Conservation (phyloP, 805 yeast species). For the Sugiyamaella mastotermitis region DNA sequence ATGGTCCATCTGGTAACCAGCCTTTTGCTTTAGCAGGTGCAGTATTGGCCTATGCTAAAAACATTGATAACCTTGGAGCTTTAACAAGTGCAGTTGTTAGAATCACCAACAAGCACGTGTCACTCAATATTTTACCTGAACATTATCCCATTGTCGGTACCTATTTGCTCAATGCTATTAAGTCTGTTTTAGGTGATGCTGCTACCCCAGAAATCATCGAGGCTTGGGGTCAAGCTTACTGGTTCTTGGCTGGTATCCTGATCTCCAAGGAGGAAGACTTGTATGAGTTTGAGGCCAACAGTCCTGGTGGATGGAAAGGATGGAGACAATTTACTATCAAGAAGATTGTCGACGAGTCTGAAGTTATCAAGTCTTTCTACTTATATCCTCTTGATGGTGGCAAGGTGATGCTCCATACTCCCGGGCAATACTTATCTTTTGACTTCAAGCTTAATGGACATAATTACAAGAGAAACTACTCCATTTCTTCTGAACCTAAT, state of each 20-base stretch:
- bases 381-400: conserved; percentile 41
- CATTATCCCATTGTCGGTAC: conserved; percentile 64
- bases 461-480: conserved; percentile 52
- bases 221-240: conserved; percentile 66
- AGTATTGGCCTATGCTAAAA: conserved; percentile 52
- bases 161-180: conserved; percentile 48
- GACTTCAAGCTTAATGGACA: conserved; percentile 35
- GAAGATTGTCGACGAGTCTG: conserved; percentile 38
- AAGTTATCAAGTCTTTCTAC: conserved; percentile 45
- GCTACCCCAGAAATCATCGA: conserved; percentile 53
- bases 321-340: conserved; percentile 47
- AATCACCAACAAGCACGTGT: conserved; percentile 61
- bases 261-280: conserved; percentile 47
- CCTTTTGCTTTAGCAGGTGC: conserved; percentile 62
- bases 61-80: conserved; percentile 53
- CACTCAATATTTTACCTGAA: conserved; percentile 54
- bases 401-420: conserved; percentile 16
- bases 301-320: conserved; percentile 50
- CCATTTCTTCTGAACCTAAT: conserved; percentile 39
- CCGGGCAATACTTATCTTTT: conserved; percentile 44
- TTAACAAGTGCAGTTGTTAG: conserved; percentile 49
- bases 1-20: too few relatives aligned
- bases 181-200: conserved; percentile 48
- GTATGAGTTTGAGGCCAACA: conserved; percentile 34
- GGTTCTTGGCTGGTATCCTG: conserved; percentile 53